A percentile compares a stretch with the other conserved stretches of the same genome.
Evolutionary conservation across 805 yeast species (phyloP).

Genomic region (Ogataea pini): DNA sequence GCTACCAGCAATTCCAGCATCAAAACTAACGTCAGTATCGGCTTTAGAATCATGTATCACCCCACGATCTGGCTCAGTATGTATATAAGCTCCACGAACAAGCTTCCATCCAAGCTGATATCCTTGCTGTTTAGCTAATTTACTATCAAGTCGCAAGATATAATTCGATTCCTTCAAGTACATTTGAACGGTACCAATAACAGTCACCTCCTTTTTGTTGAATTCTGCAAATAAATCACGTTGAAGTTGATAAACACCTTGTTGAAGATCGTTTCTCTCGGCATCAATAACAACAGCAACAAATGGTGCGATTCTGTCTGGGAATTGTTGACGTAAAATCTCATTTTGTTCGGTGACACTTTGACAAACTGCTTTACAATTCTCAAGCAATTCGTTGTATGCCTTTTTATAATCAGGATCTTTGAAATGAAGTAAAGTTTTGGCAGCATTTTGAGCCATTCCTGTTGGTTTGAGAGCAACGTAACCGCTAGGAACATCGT

Average conservation of each 20-base stretch:
- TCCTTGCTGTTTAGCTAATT: slow-evolving; percentile 56
- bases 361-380: slow-evolving; percentile 64
- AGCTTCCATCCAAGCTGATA: slow-evolving; percentile 85
- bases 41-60: slow-evolving; percentile 75
- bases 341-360: slow-evolving; percentile 55
- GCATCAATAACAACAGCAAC: slow-evolving; percentile 86
- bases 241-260: slow-evolving; percentile 89
- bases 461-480: slow-evolving; percentile 95
- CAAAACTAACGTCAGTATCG: slow-evolving; percentile 78
- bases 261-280: slow-evolving; percentile 84
- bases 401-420: slow-evolving; percentile 47
- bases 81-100: slow-evolving; percentile 95
- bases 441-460: slow-evolving; percentile 72
- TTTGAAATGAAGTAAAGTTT: slow-evolving; percentile 63
- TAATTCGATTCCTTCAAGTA: slow-evolving; percentile 72
- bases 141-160: slow-evolving; percentile 61
- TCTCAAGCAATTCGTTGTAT: slow-evolving; percentile 62
- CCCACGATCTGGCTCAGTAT: slow-evolving; percentile 74
- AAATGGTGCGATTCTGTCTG: slow-evolving; percentile 69
- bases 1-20: slow-evolving; percentile 64
- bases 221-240: slow-evolving; percentile 73
- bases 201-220: slow-evolving; percentile 66
- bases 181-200: slow-evolving; percentile 92
- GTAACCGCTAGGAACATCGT: slow-evolving; percentile 84
- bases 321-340: slow-evolving; percentile 50